Percentiles rank a stretch among this genome's conserved stretches.
These are phyloP conservation scores for Penicillium sp. DNA, from an alignment of 2,329 filamentous ascomycete species.

Conservation along the genomic window DNA sequence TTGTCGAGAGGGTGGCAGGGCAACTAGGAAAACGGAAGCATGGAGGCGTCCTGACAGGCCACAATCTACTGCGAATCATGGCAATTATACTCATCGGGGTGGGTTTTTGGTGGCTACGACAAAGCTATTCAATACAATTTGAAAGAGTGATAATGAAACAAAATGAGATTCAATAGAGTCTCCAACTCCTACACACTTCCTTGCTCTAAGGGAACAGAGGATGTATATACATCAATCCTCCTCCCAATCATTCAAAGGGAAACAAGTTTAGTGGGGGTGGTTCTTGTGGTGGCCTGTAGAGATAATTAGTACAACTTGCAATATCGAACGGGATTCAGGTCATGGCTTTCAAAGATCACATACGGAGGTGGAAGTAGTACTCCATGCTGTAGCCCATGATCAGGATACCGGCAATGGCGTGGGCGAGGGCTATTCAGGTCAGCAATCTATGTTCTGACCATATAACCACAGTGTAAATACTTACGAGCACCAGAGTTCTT, in stretches of 20 bases:
- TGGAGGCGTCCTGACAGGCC: neutral
- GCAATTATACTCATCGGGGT: neutral
- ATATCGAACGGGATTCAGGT: neutral
- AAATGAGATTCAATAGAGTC: constrained; percentile 19
- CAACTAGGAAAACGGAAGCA: neutral
- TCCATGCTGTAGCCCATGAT: constrained; percentile 90
- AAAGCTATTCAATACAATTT: neutral
- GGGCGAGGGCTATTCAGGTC: constrained; percentile 70
- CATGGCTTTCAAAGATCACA: constrained; percentile 42
- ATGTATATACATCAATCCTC: constrained; percentile 43
- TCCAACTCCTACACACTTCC: constrained; percentile 32
- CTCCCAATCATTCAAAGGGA: constrained; percentile 18
- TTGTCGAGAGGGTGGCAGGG: neutral
- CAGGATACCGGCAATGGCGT: constrained; percentile 76
- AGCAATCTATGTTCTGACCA: neutral
- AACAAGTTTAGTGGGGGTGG: constrained; percentile 80
- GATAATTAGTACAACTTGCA: constrained; percentile 7
- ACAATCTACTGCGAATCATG: neutral
- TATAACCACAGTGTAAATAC: constrained; percentile 39
- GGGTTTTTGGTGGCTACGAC: neutral
- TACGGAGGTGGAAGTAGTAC: constrained; percentile 99
- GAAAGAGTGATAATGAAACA: constrained; percentile 18
- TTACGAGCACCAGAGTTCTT: constrained; percentile 85
- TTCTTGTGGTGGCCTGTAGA: constrained; percentile 97
- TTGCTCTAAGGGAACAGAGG: constrained; percentile 29